A percentile compares a stretch with the other conserved stretches of the same genome.
Conservation (phyloP, 2,329 filamentous ascomycete species). For the Pseudogymnoascus destructans region DNA sequence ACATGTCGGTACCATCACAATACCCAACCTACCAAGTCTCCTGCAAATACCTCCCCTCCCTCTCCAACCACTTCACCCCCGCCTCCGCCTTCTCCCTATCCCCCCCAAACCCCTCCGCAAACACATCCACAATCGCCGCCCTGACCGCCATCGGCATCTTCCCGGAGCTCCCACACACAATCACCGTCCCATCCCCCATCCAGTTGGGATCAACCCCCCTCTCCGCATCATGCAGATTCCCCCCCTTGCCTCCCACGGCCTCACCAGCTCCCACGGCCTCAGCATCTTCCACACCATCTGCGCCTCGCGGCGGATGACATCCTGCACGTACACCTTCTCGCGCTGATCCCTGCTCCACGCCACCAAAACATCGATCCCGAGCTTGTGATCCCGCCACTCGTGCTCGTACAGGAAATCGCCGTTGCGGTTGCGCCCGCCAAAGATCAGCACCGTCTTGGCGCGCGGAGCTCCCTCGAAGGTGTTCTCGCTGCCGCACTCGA, state of each 20-base stretch:
- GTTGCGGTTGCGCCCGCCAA: constrained; percentile 61
- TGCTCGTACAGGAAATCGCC: constrained; percentile 72
- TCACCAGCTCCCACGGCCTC: constrained; percentile 32
- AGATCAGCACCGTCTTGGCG: constrained; percentile 49
- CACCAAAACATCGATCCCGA: constrained; percentile 41
- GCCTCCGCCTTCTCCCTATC: constrained; percentile 38
- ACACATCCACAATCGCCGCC: constrained; percentile 49
- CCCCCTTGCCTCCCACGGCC: not conserved
- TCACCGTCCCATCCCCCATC: constrained; percentile 38
- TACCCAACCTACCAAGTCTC: constrained; percentile 48
- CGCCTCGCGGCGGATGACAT: constrained; percentile 24
- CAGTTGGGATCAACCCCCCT: not conserved
- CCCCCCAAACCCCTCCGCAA: constrained; percentile 31
- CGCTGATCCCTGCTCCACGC: constrained; percentile 60
- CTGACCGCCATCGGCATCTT: constrained; percentile 59
- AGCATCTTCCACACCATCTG: constrained; percentile 24
- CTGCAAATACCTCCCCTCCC: constrained; percentile 48
- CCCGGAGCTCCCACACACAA: constrained; percentile 46
- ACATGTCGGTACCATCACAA: not conserved
- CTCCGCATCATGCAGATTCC: not conserved
- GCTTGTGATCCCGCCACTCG: constrained; percentile 51
- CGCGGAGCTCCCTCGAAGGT: not conserved
- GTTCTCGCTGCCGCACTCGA: not conserved
- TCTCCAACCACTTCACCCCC: constrained; percentile 46
- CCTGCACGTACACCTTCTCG: constrained; percentile 54